Conservation (phyloP, 768 basidiomycete species). For the Clitopilus hobsonii region DNA sequence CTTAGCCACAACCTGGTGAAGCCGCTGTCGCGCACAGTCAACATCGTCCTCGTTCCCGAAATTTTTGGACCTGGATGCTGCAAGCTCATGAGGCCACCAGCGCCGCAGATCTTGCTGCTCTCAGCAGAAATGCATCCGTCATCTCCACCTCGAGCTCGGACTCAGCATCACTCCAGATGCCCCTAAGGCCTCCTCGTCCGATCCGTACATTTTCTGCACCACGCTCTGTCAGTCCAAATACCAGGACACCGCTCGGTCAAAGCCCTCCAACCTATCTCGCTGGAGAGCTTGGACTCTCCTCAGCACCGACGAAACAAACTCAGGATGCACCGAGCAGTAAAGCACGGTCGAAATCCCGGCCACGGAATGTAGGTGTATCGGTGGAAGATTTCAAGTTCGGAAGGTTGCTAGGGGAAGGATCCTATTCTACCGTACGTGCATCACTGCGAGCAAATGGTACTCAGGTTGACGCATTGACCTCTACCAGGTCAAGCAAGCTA, state of each 20-base stretch:
- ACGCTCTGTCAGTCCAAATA: conserved; percentile 48
- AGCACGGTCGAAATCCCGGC: conserved; percentile 33
- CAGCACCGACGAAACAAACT: conserved; percentile 8
- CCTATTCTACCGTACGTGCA: conserved; percentile 74
- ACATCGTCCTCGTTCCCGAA: conserved; percentile 1
- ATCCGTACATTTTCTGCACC: conserved; percentile 65
- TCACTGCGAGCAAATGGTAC: too few relatives aligned
- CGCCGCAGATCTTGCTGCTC: conserved; percentile 43
- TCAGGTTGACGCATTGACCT: too few relatives aligned
- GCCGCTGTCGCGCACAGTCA: background rate
- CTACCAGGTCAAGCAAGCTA: conserved; percentile 59
- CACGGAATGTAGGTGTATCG: conserved; percentile 41
- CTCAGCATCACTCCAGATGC: conserved; percentile 33
- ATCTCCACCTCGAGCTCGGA: conserved; percentile 64
- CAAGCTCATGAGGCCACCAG: conserved; percentile 20
- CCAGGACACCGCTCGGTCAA: conserved; percentile 29
- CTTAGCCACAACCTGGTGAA: background rate
- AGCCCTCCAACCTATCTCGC: conserved; percentile 54
- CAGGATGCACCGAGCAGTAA: conserved; percentile 13
- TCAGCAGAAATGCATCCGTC: conserved; percentile 74
- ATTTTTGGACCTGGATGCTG: conserved; percentile 27
- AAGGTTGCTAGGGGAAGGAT: conserved; percentile 73
- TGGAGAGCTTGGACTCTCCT: conserved; percentile 42
- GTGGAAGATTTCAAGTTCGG: conserved; percentile 72
- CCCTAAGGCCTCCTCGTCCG: conserved; percentile 47